Percentiles rank a stretch among this genome's conserved stretches.
These are phyloP conservation scores for Wickerhamiella cacticola DNA, from an alignment of 805 yeast species.

Conservation along the genomic window DNA sequence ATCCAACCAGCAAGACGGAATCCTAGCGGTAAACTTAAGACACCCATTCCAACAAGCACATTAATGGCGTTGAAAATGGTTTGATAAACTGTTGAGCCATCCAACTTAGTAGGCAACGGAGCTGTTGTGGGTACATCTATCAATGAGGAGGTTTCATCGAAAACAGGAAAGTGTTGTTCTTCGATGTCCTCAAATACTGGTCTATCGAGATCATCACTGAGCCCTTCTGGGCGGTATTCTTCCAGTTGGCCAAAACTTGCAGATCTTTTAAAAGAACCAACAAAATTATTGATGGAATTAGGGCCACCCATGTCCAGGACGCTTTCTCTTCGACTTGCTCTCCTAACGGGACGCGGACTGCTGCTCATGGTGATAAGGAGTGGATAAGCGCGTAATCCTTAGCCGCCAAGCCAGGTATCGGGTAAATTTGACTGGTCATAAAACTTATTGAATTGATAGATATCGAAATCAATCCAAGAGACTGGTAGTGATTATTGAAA, in stretches of 20 bases:
- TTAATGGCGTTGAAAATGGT: slow-evolving; percentile 57
- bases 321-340: not conserved
- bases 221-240: slow-evolving; percentile 4
- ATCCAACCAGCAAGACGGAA: slow-evolving; percentile 50
- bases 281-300: slow-evolving; percentile 10
- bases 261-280: not conserved
- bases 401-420: no score
- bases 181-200: not conserved
- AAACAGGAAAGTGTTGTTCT: not conserved
- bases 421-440: no score
- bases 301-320: slow-evolving; percentile 11
- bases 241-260: slow-evolving; percentile 24
- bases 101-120: not conserved
- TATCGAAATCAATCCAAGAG: no score
- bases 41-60: slow-evolving; percentile 55
- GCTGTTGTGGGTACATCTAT: not conserved
- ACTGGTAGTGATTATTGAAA: no score
- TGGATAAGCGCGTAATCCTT: no score
- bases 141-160: not conserved
- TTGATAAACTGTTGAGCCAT: slow-evolving; percentile 43
- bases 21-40: slow-evolving; percentile 55
- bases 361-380: slow-evolving; percentile 1
- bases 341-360: not conserved
- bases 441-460: no score
- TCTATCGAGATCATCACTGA: not conserved